Percentiles rank a stretch among this genome's conserved stretches.
Evolutionary conservation across 228 moss, liverwort and hornwort genomes (phyloP).

Genomic region (Sphagnum fallax): DNA sequence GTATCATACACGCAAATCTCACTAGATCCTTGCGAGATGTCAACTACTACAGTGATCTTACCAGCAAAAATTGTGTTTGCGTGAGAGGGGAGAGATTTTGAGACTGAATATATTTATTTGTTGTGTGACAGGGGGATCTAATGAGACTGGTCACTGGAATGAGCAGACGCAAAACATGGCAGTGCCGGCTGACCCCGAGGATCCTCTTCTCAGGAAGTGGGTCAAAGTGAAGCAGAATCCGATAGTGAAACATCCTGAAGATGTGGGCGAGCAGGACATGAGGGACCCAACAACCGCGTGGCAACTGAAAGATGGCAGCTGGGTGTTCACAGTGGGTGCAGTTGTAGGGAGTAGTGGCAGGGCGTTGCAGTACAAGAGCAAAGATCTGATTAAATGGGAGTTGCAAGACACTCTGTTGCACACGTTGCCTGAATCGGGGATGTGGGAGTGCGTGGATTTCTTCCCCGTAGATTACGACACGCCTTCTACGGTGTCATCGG

Average conservation of each 20-base stretch:
- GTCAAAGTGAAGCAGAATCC: slow-evolving; percentile 56
- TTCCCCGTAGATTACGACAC: slow-evolving; percentile 44
- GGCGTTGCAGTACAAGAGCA: slow-evolving; percentile 63
- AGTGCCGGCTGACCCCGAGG: slow-evolving; percentile 39
- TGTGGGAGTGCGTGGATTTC: slow-evolving; percentile 92
- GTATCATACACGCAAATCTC: too few species aligned
- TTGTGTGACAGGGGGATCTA: too few species aligned
- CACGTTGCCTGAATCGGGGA: slow-evolving; percentile 36
- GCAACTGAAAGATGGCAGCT: slow-evolving; percentile 52
- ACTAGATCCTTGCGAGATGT: too few species aligned
- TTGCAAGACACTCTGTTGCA: slow-evolving; percentile 35
- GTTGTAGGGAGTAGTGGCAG: slow-evolving; percentile 44
- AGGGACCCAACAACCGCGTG: slow-evolving; percentile 87
- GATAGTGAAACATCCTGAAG: slow-evolving; percentile 35
- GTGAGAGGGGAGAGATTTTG: too few species aligned
- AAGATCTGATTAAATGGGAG: slow-evolving; percentile 49
- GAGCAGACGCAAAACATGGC: slow-evolving; percentile 79
- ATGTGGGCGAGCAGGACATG: slow-evolving; percentile 33
- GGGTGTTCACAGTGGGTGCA: slow-evolving; percentile 61
- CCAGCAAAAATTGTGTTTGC: too few species aligned
- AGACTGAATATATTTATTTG: too few species aligned
- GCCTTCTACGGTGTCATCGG: neutral
- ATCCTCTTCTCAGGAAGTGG: slow-evolving; percentile 72
- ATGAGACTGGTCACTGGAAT: neutral
- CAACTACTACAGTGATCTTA: too few species aligned